A percentile compares a stretch with the other conserved stretches of the same genome.
Conservation (phyloP, 257 asterid species). For the Solanum paucissectum region DNA sequence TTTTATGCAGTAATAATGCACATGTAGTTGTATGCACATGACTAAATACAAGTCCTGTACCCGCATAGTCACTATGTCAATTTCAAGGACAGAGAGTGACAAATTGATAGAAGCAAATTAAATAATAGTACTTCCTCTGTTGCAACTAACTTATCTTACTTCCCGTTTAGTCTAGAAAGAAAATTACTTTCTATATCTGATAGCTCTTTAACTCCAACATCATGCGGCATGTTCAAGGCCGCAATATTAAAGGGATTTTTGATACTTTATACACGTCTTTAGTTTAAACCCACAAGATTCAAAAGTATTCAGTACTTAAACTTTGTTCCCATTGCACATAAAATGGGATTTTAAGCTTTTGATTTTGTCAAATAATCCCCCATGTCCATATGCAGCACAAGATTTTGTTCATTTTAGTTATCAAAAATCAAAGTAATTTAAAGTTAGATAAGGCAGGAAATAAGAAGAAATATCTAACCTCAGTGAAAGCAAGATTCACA, state of each 20-base stretch:
- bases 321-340: not conserved
- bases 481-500: constrained; percentile 90
- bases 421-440: not conserved
- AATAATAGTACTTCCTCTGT: not conserved
- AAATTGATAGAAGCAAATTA: not conserved
- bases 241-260: not conserved
- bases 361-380: not conserved
- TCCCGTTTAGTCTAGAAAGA: not conserved
- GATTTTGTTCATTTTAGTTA: not conserved
- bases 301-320: not conserved
- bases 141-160: not conserved
- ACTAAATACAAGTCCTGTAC: not conserved
- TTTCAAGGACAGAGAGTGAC: not conserved
- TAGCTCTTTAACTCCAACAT: not conserved
- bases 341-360: not conserved
- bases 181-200: not conserved
- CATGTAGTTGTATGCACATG: not conserved
- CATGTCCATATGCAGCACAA: not conserved
- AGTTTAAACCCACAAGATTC: not conserved
- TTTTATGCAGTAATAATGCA: not conserved
- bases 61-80: not conserved
- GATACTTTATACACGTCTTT: not conserved
- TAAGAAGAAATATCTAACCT: constrained; percentile 41
- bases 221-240: not conserved
- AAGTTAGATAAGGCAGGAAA: not conserved